A percentile compares a stretch with the other conserved stretches of the same genome.
Conservation (phyloP, 2,329 filamentous ascomycete genomes). For the Fonsecaea erecta region DNA sequence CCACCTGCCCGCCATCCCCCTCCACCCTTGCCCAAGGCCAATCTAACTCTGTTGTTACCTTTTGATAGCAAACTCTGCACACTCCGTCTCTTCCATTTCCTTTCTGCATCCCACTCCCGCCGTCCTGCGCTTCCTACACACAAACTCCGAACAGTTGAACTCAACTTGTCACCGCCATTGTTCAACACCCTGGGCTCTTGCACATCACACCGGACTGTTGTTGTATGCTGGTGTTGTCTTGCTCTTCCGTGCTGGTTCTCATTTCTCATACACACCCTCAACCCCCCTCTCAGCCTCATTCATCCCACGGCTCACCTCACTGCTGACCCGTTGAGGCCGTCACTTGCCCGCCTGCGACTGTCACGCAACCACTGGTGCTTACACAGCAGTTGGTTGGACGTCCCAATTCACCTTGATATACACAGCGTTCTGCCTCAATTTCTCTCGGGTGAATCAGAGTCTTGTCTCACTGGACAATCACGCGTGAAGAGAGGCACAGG, state of each 20-base stretch:
- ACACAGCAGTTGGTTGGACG: conserved; percentile 23
- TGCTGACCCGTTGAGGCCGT: conserved; percentile 27
- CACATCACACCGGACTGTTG: conserved; percentile 5
- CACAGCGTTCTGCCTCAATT: conserved; percentile 29
- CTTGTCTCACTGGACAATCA: conserved; percentile 29
- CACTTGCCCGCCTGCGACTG: conserved; percentile 12
- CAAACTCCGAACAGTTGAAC: not conserved
- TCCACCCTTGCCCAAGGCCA: conserved; percentile 17
- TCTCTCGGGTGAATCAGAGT: conserved; percentile 21
- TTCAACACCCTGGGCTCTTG: not conserved
- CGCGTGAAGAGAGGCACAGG: conserved; percentile 15
- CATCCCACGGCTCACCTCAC: conserved; percentile 27
- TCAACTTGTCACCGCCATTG: conserved; percentile 5
- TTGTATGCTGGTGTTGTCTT: not conserved
- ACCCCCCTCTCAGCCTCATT: conserved; percentile 16
- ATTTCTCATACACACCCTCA: conserved; percentile 21
- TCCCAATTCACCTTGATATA: conserved; percentile 18
- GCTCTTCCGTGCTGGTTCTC: conserved; percentile 15
- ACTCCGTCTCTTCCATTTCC: conserved; percentile 21
- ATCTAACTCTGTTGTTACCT: conserved; percentile 26
- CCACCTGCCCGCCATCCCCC: not conserved
- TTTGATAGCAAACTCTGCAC: conserved; percentile 32
- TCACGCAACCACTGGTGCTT: conserved; percentile 30
- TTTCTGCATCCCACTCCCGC: conserved; percentile 11
- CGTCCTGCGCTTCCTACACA: not conserved